These are phyloP conservation scores for Colletotrichum australisinense DNA, from an alignment of 2,329 filamentous ascomycete species.

Conservation along the genomic window DNA sequence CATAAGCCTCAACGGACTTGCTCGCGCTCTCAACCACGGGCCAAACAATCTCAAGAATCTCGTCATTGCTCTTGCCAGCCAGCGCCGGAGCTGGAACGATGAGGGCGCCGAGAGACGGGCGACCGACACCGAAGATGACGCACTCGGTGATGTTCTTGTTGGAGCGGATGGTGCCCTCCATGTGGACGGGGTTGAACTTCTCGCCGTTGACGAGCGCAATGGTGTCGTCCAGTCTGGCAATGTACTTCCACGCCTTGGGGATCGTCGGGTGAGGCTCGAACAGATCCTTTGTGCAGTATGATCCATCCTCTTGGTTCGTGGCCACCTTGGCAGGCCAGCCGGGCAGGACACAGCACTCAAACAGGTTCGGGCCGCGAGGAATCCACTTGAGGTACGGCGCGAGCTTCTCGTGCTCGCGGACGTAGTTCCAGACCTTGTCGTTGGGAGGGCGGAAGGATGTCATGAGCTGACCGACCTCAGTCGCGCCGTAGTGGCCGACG, in stretches of 20 bases:
- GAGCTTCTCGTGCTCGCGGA: conserved; percentile 58
- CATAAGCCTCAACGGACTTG: conserved; percentile 43
- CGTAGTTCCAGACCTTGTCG: conserved; percentile 71
- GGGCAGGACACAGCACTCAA: conserved; percentile 50
- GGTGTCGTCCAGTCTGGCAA: conserved; percentile 70
- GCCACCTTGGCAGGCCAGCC: conserved; percentile 60
- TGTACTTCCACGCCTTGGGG: conserved; percentile 69
- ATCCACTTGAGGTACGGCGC: conserved; percentile 48
- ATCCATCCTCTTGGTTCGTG: conserved; percentile 67
- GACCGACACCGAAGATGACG: conserved; percentile 70
- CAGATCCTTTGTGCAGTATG: conserved; percentile 72
- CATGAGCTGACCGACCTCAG: conserved; percentile 72
- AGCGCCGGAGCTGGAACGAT: conserved; percentile 54
- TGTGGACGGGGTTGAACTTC: conserved; percentile 73
- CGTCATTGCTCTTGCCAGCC: conserved; percentile 36
- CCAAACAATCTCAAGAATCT: conserved; percentile 47
- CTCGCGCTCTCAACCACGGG: conserved; percentile 48
- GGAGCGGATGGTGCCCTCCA: conserved; percentile 66
- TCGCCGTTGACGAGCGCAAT: conserved; percentile 74
- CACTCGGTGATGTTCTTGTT: conserved; percentile 60
- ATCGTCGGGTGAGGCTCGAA: conserved; percentile 67
- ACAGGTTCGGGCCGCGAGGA: conserved; percentile 47
- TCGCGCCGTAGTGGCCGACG: conserved; percentile 68
- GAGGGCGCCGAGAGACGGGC: conserved; percentile 66
- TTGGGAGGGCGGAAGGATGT: conserved; percentile 64